Conservation (phyloP, 2,329 filamentous ascomycete species). For the Aspergillus cejpii region DNA sequence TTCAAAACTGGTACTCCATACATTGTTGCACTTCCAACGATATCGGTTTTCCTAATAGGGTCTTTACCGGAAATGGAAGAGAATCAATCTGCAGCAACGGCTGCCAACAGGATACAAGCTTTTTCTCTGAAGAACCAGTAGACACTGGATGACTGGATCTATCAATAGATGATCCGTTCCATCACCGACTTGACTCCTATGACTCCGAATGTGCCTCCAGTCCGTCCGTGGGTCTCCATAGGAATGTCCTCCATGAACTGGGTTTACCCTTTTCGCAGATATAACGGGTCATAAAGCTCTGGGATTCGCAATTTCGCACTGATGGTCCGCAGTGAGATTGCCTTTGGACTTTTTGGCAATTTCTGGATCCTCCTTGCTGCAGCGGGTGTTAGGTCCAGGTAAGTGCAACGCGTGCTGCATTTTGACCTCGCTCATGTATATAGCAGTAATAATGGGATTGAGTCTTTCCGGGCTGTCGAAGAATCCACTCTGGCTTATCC, state of each 20-base stretch:
- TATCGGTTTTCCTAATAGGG: background rate
- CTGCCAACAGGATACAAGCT: background rate
- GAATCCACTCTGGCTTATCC: constrained; percentile 59
- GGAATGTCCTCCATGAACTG: constrained; percentile 25
- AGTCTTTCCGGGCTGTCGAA: constrained; percentile 61
- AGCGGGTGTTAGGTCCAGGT: constrained; percentile 54
- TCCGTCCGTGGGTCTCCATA: background rate
- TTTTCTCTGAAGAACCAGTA: no score
- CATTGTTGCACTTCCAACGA: no score
- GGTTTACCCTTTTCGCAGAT: constrained; percentile 55
- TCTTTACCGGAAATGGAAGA: background rate
- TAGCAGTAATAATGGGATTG: constrained; percentile 55
- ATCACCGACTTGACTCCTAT: no score
- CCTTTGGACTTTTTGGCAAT: constrained; percentile 51
- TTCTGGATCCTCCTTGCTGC: constrained; percentile 56
- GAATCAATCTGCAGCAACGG: background rate
- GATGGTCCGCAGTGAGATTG: constrained; percentile 52
- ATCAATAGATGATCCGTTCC: no score
- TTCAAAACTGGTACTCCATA: no score
- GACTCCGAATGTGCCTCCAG: background rate
- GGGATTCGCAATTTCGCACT: constrained; percentile 47
- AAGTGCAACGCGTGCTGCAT: background rate
- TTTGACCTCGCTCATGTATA: background rate
- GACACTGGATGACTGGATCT: no score
- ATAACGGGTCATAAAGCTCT: constrained; percentile 51